Evolutionary conservation across 495 filamentous ascomycete species (phyloP), one percentile per base, ranked within the genome.

Genomic region (Tuber brumale): DNA sequence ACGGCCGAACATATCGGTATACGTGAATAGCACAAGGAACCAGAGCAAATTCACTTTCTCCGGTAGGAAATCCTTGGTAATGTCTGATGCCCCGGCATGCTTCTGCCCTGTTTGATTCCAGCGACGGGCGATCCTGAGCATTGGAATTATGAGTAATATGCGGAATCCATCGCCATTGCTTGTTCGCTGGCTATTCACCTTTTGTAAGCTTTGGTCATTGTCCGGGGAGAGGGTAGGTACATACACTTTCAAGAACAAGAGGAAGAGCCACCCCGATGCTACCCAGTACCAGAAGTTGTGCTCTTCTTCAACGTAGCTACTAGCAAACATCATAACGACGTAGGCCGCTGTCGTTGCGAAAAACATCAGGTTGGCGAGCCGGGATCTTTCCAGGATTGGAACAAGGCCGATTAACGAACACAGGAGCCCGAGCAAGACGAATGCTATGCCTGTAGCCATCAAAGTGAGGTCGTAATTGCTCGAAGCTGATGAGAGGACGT

Each of bases 21-120:
- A 98, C 3, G 93, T 91, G 19, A 86, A 80, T 12, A 89, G 84
- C 27, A 97, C 87, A 35, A 97, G 84, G n/a, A 79, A 80, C 95
- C 95, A 99, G 16, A 99, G 87, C 2, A 91, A 72, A 35, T 85
- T 74, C 1, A 88, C 89, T 77, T 92, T 88, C 2, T 84, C 82
- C 46, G 89, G 84, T 35, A 97, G 85, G 78, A 92, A 91, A 12
- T 78, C 86, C 48, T 89, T 90, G 74, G 91, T 90, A 72, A 97
- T 95, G 81, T 97, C 94, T 71, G 93, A 89, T 71, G 91, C 92
- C 21, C 93, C 95, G 23, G 95, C 90, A 78, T 92, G 92, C 76
- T 99, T 99, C 79, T 97, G 94, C 37, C 95, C 95, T 73, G 95
- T 98, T 83, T 97, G 95, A 83, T 97, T 97, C 94, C 95, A 99